phyloP scores from a whole-genome alignment of 805 yeast species.

The Spathaspora girioi region DNA sequence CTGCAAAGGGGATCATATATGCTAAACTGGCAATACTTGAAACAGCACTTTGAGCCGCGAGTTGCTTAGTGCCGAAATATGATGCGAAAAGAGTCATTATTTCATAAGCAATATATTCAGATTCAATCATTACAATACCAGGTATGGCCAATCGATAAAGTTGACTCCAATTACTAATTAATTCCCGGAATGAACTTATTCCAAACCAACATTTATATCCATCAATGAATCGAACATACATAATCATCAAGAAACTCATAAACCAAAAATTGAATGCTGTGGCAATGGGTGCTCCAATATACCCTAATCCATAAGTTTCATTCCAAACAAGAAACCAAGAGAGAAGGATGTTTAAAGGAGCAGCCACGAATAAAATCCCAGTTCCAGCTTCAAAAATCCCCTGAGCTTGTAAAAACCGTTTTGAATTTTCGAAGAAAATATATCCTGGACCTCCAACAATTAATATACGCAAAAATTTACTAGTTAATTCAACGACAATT shows the following conservation, averaged over 20 bases:
- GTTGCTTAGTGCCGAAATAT: slow-evolving; percentile 44
- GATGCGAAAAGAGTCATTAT: slow-evolving; percentile 44
- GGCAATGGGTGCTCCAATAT: slow-evolving; percentile 42
- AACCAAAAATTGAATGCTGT: slow-evolving; percentile 40
- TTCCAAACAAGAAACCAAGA: slow-evolving; percentile 44
- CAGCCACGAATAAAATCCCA: slow-evolving; percentile 37
- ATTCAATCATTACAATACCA: slow-evolving; percentile 43
- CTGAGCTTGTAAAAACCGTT: slow-evolving; percentile 43
- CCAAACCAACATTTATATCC: slow-evolving; percentile 76
- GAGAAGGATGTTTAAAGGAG: slow-evolving; percentile 38
- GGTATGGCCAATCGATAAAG: slow-evolving; percentile 39
- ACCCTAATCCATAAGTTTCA: slow-evolving; percentile 36
- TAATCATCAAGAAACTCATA: slow-evolving; percentile 32
- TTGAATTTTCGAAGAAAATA: slow-evolving; percentile 39
- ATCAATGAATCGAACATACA: slow-evolving; percentile 47
- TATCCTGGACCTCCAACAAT: slow-evolving; percentile 41
- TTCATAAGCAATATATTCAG: slow-evolving; percentile 45
- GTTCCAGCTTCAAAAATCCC: slow-evolving; percentile 48
- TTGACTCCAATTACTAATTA: slow-evolving; percentile 34
- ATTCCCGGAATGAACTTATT: slow-evolving; percentile 29
- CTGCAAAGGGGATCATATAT: slow-evolving; percentile 45
- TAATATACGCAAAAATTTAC: slow-evolving; percentile 30
- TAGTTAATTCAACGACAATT: slow-evolving; percentile 33
- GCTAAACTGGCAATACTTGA: slow-evolving; percentile 44
- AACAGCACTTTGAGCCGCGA: slow-evolving; percentile 52